phyloP scores from a whole-genome alignment of 768 basidiomycete genomes.

The Mycena venus region DNA sequence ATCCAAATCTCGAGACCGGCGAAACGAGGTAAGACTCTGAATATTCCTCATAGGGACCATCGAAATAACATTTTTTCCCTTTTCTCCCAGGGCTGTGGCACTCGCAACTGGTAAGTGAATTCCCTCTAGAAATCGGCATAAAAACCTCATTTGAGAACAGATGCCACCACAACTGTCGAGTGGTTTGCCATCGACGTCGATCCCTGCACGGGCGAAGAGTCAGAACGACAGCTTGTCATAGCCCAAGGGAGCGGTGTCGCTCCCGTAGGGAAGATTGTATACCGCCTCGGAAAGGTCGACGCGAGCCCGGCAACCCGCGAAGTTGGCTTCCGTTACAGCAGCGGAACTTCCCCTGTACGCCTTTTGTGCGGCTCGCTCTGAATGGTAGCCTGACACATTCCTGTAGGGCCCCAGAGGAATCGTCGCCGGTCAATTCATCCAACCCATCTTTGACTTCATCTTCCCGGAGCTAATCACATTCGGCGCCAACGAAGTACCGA shows the following conservation, averaged over 20 bases:
- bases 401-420: slow-evolving; percentile 15
- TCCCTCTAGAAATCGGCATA: background rate
- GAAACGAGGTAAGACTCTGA: background rate
- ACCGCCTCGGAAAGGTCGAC: slow-evolving; percentile 16
- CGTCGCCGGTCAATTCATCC: slow-evolving; percentile 34
- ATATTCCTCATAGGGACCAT: background rate
- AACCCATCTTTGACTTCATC: slow-evolving; percentile 26
- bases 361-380: background rate
- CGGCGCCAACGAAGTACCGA: slow-evolving; percentile 3
- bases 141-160: background rate
- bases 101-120: background rate
- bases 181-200: slow-evolving; percentile 38
- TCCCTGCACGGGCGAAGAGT: slow-evolving; percentile 35
- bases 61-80: background rate
- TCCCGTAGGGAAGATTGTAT: background rate
- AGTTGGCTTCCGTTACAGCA: slow-evolving; percentile 26
- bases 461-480: slow-evolving; percentile 36
- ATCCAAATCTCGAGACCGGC: background rate
- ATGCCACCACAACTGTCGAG: slow-evolving; percentile 17
- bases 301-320: slow-evolving; percentile 35
- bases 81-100: background rate
- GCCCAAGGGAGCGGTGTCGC: background rate
- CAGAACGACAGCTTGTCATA: slow-evolving; percentile 27
- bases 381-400: background rate
- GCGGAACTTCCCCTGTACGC: background rate